phyloP scores from a whole-genome alignment of 2,329 filamentous ascomycete species.

The Cadophora gregata region DNA sequence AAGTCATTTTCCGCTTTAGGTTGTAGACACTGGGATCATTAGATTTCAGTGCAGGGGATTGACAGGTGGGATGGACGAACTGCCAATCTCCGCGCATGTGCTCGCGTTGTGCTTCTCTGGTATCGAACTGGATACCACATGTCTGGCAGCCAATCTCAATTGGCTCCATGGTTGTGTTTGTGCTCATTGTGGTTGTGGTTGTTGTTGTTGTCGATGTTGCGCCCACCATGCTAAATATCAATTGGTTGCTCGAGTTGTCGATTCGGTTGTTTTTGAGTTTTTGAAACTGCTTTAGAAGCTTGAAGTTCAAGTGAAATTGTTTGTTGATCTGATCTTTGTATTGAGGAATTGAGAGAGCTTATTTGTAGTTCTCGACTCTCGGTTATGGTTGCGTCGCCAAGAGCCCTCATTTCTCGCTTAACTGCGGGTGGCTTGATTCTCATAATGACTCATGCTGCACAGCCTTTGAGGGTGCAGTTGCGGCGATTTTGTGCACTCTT shows the following conservation, averaged over 20 bases:
- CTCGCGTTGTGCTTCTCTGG: constrained; percentile 21
- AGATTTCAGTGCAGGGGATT: background rate
- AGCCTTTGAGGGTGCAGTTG: background rate
- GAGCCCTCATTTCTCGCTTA: constrained; percentile 9
- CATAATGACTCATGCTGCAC: constrained; percentile 19
- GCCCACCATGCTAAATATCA: background rate
- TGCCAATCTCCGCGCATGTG: constrained; percentile 32
- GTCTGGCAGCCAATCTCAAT: constrained; percentile 18
- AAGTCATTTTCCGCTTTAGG: constrained; percentile 32
- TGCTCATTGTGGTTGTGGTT: background rate
- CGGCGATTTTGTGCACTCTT: background rate
- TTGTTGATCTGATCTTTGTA: background rate
- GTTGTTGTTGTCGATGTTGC: constrained; percentile 3
- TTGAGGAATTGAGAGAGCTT: background rate
- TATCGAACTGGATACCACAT: constrained; percentile 24
- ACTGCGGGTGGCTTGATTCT: background rate
- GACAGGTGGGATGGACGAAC: constrained; percentile 14
- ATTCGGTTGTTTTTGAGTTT: background rate
- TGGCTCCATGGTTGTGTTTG: background rate
- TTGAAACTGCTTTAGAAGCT: background rate
- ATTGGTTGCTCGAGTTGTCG: background rate
- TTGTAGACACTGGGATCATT: constrained; percentile 33
- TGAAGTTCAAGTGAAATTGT: background rate
- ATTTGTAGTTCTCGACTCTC: constrained; percentile 11
- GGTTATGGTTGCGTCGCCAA: background rate